phyloP scores from a whole-genome alignment of 495 filamentous ascomycete genomes.

The Jackrogersella multiformis region DNA sequence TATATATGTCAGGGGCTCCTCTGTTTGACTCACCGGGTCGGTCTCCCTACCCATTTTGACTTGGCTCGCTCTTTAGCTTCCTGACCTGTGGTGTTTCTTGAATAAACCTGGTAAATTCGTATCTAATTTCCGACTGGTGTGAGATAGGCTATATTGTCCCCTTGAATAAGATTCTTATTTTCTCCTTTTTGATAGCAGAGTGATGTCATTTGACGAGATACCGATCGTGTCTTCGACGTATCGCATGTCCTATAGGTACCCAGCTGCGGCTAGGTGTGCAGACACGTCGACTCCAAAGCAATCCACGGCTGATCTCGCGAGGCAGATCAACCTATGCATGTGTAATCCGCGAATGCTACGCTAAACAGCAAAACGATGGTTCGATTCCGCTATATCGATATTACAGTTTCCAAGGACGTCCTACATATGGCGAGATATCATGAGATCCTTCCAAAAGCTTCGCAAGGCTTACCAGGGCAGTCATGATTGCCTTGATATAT shows the following conservation, averaged over 20 bases:
- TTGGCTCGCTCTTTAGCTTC: too few relatives aligned
- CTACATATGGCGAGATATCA: neutral
- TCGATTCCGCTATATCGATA: neutral
- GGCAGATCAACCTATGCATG: too few relatives aligned
- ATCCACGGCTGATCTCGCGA: neutral
- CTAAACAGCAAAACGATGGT: neutral
- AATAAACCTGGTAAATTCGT: constrained; percentile 2
- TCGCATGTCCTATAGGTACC: neutral
- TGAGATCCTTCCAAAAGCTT: neutral
- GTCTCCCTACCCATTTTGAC: neutral
- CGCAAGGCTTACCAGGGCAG: neutral
- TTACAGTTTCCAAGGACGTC: neutral
- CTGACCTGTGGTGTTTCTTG: neutral
- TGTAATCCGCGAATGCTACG: neutral
- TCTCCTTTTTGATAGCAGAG: too few relatives aligned
- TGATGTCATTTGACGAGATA: neutral
- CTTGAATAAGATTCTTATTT: too few relatives aligned
- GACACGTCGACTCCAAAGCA: neutral
- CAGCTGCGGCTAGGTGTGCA: neutral
- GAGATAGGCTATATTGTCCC: neutral
- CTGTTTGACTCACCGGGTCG: neutral
- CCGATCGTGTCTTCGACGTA: too few relatives aligned
- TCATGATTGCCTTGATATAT: neutral
- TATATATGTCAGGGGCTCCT: too few relatives aligned
- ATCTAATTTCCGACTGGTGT: neutral